Percentiles rank a stretch among this genome's conserved stretches.
Conservation (phyloP, 306 rosid species). For the Arachis stenosperma region DNA sequence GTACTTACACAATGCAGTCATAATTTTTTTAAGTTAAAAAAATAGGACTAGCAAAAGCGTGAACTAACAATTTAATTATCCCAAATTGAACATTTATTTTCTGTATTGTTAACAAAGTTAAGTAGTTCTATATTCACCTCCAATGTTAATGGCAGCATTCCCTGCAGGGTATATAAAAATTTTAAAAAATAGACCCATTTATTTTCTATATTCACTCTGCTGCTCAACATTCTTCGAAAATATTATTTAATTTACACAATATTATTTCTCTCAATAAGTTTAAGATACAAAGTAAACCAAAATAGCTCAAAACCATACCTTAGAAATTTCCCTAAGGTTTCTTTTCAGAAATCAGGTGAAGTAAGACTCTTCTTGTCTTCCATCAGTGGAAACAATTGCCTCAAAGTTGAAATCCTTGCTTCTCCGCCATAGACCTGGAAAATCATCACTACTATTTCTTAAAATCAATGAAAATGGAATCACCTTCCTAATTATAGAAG, state of each 20-base stretch:
- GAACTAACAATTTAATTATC: conserved; percentile 2
- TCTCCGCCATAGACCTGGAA: conserved; percentile 95
- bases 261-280: too few species aligned
- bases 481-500: conserved; percentile 17
- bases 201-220: too few species aligned
- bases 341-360: conserved; percentile 40
- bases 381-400: conserved; percentile 81
- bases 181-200: too few species aligned
- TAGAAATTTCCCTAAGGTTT: too few species aligned
- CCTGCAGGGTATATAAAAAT: too few species aligned
- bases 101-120: conserved; percentile 32
- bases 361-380: conserved; percentile 94
- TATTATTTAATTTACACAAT: too few species aligned
- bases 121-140: conserved; percentile 65
- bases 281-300: too few species aligned
- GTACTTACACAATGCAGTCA: conserved; percentile 18
- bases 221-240: too few species aligned
- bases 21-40: conserved; percentile 32
- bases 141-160: conserved; percentile 85
- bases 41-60: neutral
- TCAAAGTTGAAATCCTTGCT: conserved; percentile 82
- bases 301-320: too few species aligned
- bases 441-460: conserved; percentile 22
- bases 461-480: conserved; percentile 3
- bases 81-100: conserved; percentile 40